Evolutionary conservation across 768 basidiomycete genomes (phyloP).

Genomic region (Podaxis sp.): DNA sequence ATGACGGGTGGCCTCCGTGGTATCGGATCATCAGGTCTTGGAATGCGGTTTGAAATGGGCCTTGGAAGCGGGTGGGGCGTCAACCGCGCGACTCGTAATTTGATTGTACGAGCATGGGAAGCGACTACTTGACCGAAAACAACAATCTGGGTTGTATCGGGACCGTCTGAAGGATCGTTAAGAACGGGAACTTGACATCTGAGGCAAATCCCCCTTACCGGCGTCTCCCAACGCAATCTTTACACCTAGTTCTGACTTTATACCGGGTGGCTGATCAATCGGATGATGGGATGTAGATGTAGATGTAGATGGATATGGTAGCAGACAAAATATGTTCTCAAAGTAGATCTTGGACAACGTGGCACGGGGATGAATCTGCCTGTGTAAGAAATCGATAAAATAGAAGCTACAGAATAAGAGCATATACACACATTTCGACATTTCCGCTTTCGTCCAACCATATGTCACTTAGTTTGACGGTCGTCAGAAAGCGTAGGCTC

Average conservation of each 20-base stretch:
- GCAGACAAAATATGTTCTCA: conserved; percentile 63
- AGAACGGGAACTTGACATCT: neutral
- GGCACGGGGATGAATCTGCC: conserved; percentile 69
- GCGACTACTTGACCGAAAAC: conserved; percentile 35
- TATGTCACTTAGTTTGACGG: conserved; percentile 46
- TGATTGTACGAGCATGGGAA: conserved; percentile 25
- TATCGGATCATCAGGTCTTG: conserved; percentile 73
- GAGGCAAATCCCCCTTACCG: conserved; percentile 33
- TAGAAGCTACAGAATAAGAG: neutral
- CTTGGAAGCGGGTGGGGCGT: conserved; percentile 35
- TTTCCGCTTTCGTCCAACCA: conserved; percentile 57
- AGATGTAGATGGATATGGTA: conserved; percentile 26
- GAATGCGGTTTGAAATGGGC: conserved; percentile 23
- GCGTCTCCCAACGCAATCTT: conserved; percentile 69
- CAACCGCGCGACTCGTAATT: conserved; percentile 56
- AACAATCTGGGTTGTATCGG: conserved; percentile 64
- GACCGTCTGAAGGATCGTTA: conserved; percentile 42
- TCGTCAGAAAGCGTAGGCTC: conserved; percentile 53
- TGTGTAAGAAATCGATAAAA: conserved; percentile 20
- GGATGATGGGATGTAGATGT: conserved; percentile 21
- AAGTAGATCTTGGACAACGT: conserved; percentile 62
- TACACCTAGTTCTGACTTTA: conserved; percentile 49
- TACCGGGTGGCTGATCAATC: conserved; percentile 11
- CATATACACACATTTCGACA: conserved; percentile 30
- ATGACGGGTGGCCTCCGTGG: conserved; percentile 61